phyloP scores from a whole-genome alignment of 768 basidiomycete genomes.

The Pholiota molesta region DNA sequence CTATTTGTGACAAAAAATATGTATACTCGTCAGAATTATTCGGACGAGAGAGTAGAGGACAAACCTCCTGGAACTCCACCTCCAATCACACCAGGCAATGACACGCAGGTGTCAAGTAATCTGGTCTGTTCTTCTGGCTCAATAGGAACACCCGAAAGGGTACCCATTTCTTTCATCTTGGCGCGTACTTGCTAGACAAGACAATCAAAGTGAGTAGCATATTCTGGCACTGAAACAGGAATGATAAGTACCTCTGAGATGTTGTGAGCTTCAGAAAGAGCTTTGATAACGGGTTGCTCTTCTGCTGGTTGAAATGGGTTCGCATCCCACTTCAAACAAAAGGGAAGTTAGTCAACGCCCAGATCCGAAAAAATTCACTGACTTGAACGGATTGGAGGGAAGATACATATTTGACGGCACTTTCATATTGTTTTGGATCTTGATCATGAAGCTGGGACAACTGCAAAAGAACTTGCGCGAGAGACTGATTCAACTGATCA shows the following conservation, averaged over 20 bases:
- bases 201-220: background rate
- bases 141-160: conserved; percentile 75
- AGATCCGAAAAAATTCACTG: conserved; percentile 9
- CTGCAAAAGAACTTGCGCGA: conserved; percentile 53
- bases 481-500: conserved; percentile 60
- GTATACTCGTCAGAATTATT: conserved; percentile 4
- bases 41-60: conserved; percentile 26
- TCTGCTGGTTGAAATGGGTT: conserved; percentile 52
- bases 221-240: background rate
- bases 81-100: conserved; percentile 83
- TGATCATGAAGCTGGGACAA: conserved; percentile 52
- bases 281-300: conserved; percentile 49
- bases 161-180: conserved; percentile 87
- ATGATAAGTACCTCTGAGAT: conserved; percentile 56
- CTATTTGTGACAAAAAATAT: conserved; percentile 41
- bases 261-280: conserved; percentile 59
- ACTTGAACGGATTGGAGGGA: conserved; percentile 62
- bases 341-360: background rate
- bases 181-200: conserved; percentile 65
- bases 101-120: conserved; percentile 77
- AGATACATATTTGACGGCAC: conserved; percentile 64
- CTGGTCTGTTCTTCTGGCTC: conserved; percentile 88
- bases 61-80: conserved; percentile 96
- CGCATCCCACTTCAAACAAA: conserved; percentile 54
- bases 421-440: conserved; percentile 53